A percentile compares a stretch with the other conserved stretches of the same genome.
These are phyloP conservation scores for Monascus purpureus DNA, from an alignment of 495 filamentous ascomycete genomes.

Conservation along the genomic window DNA sequence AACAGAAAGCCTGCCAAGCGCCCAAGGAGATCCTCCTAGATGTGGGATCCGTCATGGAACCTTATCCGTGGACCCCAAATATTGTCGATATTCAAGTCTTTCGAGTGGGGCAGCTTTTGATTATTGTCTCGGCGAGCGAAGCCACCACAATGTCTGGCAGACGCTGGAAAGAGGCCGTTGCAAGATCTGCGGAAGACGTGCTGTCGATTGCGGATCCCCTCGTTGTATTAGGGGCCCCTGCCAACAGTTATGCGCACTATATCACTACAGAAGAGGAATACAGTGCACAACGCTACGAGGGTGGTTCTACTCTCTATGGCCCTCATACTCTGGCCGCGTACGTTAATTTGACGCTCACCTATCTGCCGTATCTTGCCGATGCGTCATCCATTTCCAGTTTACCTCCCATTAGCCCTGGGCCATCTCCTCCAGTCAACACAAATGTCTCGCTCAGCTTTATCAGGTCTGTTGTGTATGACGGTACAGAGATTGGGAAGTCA, in stretches of 20 bases:
- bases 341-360: constrained; percentile 66
- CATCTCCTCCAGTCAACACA: constrained; percentile 68
- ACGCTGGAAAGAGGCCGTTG: constrained; percentile 77
- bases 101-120: constrained; percentile 75
- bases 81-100: constrained; percentile 86
- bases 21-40: constrained; percentile 85
- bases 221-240: constrained; percentile 83
- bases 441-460: constrained; percentile 75
- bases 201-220: constrained; percentile 43
- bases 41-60: constrained; percentile 63
- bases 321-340: constrained; percentile 85
- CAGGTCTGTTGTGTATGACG: constrained; percentile 62
- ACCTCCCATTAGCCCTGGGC: constrained; percentile 38
- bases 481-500: constrained; percentile 48
- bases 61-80: constrained; percentile 87
- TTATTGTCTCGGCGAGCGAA: constrained; percentile 82
- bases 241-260: constrained; percentile 95
- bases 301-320: constrained; percentile 87
- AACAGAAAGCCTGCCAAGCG: constrained; percentile 64
- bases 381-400: constrained; percentile 25
- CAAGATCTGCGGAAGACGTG: constrained; percentile 32
- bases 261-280: constrained; percentile 92
- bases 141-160: constrained; percentile 91
- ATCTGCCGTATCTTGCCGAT: constrained; percentile 51
- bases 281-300: constrained; percentile 81